Evolutionary conservation across 139 green algal genomes (phyloP).

Genomic region (Chlorella ohadii): DNA sequence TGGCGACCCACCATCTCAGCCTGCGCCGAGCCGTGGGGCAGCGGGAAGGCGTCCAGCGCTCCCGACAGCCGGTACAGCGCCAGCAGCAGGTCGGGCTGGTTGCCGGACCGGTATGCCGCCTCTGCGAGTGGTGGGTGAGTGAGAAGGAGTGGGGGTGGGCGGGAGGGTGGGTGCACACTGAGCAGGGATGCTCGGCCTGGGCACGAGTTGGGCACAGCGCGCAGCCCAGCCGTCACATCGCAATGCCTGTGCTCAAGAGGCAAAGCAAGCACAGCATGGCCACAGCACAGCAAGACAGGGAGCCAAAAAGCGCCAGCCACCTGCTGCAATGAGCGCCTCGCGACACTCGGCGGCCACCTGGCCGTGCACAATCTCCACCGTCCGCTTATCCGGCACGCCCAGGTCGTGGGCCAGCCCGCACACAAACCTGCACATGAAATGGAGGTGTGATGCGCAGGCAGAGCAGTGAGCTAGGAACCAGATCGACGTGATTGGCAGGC

Average conservation of each 20-base stretch:
- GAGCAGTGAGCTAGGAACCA: too few species aligned
- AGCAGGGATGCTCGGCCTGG: background rate
- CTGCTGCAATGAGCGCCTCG: conserved; percentile 39
- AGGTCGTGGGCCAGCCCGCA: conserved; percentile 47
- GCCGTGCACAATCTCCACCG: conserved; percentile 41
- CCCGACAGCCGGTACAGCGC: conserved; percentile 29
- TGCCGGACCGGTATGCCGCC: conserved; percentile 32
- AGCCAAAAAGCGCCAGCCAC: too few species aligned
- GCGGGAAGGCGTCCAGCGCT: conserved; percentile 43
- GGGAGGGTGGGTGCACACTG: background rate
- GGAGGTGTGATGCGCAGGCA: too few species aligned
- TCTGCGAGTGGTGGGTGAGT: background rate
- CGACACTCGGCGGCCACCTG: conserved; percentile 42
- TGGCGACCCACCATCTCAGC: conserved; percentile 47
- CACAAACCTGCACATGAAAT: conserved; percentile 34
- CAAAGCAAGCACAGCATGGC: too few species aligned
- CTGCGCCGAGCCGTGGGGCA: conserved; percentile 39
- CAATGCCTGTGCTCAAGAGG: too few species aligned
- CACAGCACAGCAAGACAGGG: too few species aligned
- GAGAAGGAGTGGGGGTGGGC: background rate
- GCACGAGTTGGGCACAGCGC: too few species aligned
- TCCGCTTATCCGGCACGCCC: conserved; percentile 38
- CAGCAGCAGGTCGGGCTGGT: conserved; percentile 28
- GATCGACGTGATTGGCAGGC: too few species aligned
- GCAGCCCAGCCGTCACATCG: too few species aligned